Percentiles rank a stretch among this genome's conserved stretches.
phyloP scores from a whole-genome alignment of 352 stramenopile genomes.

The Globisporangium solare region DNA sequence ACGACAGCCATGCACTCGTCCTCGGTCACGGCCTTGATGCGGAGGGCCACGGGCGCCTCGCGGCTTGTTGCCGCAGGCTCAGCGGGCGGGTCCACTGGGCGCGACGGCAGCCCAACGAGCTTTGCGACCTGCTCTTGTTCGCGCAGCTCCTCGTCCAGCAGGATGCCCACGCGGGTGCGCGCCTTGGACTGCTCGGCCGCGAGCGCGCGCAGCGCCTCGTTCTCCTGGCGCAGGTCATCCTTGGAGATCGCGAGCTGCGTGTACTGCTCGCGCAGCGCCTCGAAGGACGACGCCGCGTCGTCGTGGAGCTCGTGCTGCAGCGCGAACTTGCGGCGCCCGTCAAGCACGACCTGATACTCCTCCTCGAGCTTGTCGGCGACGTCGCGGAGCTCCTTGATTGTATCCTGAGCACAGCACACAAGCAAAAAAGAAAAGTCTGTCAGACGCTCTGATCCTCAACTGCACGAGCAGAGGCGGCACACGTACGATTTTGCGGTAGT shows the following conservation, averaged over 20 bases:
- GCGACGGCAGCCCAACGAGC: background rate
- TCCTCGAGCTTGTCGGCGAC: constrained; percentile 44
- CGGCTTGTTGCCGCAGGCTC: too few relatives aligned
- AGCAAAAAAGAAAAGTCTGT: too few relatives aligned
- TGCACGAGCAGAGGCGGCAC: too few relatives aligned
- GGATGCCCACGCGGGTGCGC: constrained; percentile 45
- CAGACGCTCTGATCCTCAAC: too few relatives aligned
- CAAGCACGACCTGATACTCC: constrained; percentile 36
- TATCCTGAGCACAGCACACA: constrained; percentile 26
- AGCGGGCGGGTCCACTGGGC: too few relatives aligned
- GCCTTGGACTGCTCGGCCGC: constrained; percentile 60
- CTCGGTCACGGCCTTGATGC: constrained; percentile 29
- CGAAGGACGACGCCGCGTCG: constrained; percentile 14
- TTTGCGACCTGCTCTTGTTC: constrained; percentile 19
- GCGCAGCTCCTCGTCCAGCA: constrained; percentile 47
- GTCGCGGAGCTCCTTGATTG: constrained; percentile 46
- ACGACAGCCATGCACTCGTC: constrained; percentile 45
- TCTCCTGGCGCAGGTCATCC: constrained; percentile 52
- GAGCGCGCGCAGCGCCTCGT: constrained; percentile 38
- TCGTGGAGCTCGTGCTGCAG: constrained; percentile 5
- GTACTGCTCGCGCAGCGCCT: constrained; percentile 44
- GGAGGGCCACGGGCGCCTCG: constrained; percentile 13
- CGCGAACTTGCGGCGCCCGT: constrained; percentile 14
- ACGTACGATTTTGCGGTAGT: constrained; percentile 74
- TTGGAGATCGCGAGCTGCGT: constrained; percentile 46